A percentile compares a stretch with the other conserved stretches of the same genome.
Evolutionary conservation across 305 asterid genomes (phyloP).

Genomic region (Striga hermonthica): DNA sequence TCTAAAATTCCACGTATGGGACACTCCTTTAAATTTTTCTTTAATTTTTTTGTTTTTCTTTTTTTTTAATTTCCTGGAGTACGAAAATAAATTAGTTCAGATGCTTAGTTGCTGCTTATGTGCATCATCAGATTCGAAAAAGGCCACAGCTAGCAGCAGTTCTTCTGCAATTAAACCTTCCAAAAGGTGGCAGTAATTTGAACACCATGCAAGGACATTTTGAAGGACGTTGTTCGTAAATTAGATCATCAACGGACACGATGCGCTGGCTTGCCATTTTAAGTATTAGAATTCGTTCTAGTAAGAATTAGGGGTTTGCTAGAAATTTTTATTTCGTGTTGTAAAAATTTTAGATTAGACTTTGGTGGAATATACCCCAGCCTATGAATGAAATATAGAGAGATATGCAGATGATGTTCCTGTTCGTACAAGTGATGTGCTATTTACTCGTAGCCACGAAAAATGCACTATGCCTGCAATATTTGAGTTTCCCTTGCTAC

Average conservation of each 20-base stretch:
- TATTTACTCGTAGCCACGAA: neutral
- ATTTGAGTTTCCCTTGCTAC: too few relatives aligned
- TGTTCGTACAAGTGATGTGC: conserved; percentile 14
- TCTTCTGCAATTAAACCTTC: conserved; percentile 48
- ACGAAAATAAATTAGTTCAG: neutral
- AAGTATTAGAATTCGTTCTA: conserved; percentile 41
- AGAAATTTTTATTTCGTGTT: conserved; percentile 33
- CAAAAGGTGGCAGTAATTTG: conserved; percentile 52
- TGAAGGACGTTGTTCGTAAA: conserved; percentile 32
- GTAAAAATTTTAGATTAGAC: conserved; percentile 39
- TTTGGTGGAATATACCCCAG: conserved; percentile 29
- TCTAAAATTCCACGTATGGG: conserved; percentile 58
- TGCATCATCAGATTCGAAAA: conserved; percentile 51
- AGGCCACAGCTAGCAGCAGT: conserved; percentile 44
- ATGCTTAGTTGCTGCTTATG: conserved; percentile 19
- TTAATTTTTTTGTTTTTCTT: conserved; percentile 2
- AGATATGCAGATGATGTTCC: conserved; percentile 21
- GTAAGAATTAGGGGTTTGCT: conserved; percentile 29
- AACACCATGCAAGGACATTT: conserved; percentile 2
- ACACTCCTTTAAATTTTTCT: neutral
- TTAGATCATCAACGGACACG: conserved; percentile 25
- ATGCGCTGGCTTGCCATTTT: conserved; percentile 21
- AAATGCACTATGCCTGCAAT: too few relatives aligned
- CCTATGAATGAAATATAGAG: conserved; percentile 22
- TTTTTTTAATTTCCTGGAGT: neutral